A percentile compares a stretch with the other conserved stretches of the same genome.
Conservation (phyloP, 208 protist species). For the Acanthamoeba healyi region DNA sequence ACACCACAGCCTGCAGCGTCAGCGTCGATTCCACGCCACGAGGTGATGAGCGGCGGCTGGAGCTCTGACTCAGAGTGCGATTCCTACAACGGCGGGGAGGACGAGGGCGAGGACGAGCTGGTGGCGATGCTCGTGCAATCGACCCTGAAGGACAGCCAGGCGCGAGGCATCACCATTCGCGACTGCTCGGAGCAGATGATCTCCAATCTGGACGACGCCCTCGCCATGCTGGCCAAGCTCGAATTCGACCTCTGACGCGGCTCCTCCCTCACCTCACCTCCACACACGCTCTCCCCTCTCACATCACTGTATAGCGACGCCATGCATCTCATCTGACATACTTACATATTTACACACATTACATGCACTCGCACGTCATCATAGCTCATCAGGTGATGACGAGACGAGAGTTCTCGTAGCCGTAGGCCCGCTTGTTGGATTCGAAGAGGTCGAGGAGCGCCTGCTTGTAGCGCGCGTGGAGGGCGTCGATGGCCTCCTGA, state of each 20-base stretch:
- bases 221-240: background rate
- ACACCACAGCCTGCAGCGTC: too few species aligned
- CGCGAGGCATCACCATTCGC: background rate
- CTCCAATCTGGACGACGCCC: background rate
- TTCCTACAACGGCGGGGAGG: background rate
- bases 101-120: background rate
- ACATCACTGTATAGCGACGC: background rate
- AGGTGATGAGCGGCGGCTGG: too few species aligned
- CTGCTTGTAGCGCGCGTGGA: slow-evolving; percentile 45
- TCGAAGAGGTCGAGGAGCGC: slow-evolving; percentile 12
- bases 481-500: slow-evolving; percentile 34
- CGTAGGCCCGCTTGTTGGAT: background rate
- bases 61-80: background rate
- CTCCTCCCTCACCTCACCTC: too few species aligned
- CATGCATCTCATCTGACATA: background rate
- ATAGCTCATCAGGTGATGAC: slow-evolving; percentile 10
- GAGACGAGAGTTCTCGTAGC: background rate
- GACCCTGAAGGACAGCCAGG: background rate
- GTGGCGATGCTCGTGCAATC: background rate
- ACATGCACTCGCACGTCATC: too few species aligned
- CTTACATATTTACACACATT: too few species aligned
- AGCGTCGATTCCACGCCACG: too few species aligned
- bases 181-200: background rate
- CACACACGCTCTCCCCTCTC: too few species aligned
- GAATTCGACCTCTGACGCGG: background rate